Evolutionary conservation across 2,329 filamentous ascomycete species (phyloP).

Genomic region (Alternaria ethzedia): DNA sequence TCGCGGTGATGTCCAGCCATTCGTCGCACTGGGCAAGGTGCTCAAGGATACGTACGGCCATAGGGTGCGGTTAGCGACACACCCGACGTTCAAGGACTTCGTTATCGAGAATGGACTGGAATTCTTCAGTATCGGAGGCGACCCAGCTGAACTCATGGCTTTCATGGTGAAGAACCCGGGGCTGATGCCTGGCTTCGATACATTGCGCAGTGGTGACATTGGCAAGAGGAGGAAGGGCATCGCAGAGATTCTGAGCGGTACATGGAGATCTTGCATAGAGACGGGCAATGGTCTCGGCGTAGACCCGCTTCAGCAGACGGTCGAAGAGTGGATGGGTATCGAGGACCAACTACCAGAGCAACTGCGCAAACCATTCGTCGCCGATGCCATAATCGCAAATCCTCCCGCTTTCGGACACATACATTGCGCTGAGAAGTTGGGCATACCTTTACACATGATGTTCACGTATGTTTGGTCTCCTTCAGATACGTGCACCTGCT

Average conservation of each 20-base stretch:
- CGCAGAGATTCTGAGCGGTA: conserved; percentile 79
- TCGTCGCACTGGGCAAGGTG: conserved; percentile 57
- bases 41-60: conserved; percentile 57
- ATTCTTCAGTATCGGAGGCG: conserved; percentile 60
- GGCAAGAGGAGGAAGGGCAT: conserved; percentile 76
- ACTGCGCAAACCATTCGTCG: conserved; percentile 71
- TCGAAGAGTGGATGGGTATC: conserved; percentile 58
- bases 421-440: conserved; percentile 76
- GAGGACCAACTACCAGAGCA: conserved; percentile 47
- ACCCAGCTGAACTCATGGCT: conserved; percentile 63
- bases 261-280: conserved; percentile 86
- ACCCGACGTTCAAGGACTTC: conserved; percentile 57
- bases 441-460: conserved; percentile 81
- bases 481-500: neutral
- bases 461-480: conserved; percentile 69
- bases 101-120: conserved; percentile 58
- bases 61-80: conserved; percentile 56
- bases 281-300: conserved; percentile 69
- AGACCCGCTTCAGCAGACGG: conserved; percentile 58
- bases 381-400: conserved; percentile 81
- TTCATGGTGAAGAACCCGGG: conserved; percentile 93
- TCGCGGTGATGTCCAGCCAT: conserved; percentile 59
- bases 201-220: conserved; percentile 77
- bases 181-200: conserved; percentile 81
- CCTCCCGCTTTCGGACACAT: conserved; percentile 79